These are phyloP conservation scores for Mortierella sp. DNA, from an alignment of 371 early-diverging fungal genomes.

Conservation along the genomic window DNA sequence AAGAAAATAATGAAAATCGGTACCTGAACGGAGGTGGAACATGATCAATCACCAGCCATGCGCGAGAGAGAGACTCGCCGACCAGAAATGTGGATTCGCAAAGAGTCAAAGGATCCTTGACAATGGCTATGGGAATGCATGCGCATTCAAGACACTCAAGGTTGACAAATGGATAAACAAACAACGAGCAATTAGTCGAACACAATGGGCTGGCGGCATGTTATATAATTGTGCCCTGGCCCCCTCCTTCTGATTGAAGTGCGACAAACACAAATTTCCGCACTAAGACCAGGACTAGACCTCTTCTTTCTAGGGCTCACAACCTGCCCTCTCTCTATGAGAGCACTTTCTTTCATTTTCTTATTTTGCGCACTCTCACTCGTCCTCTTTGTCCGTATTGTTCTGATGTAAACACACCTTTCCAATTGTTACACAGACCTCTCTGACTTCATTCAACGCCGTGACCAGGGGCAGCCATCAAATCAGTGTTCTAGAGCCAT, in stretches of 20 bases:
- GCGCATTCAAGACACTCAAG: too few relatives aligned
- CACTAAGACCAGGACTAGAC: conserved; percentile 1
- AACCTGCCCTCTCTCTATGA: neutral
- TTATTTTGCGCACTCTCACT: neutral
- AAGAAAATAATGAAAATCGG: neutral
- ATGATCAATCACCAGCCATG: neutral
- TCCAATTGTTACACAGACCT: neutral
- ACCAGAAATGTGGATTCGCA: too few relatives aligned
- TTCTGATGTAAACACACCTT: neutral
- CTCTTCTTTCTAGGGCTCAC: conserved; percentile 3
- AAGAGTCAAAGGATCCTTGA: too few relatives aligned
- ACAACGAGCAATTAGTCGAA: too few relatives aligned
- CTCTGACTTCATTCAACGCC: neutral
- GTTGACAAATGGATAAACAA: too few relatives aligned
- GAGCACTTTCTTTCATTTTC: neutral
- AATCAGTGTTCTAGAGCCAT: neutral
- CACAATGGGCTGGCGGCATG: too few relatives aligned
- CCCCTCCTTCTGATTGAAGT: neutral
- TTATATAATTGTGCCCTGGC: neutral
- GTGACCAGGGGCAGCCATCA: neutral
- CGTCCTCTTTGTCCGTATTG: neutral
- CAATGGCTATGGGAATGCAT: too few relatives aligned
- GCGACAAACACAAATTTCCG: neutral
- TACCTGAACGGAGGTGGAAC: neutral
- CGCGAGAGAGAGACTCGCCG: too few relatives aligned